Evolutionary conservation across 2,329 filamentous ascomycete genomes (phyloP).

Genomic region (Biscogniauxia mediterranea): DNA sequence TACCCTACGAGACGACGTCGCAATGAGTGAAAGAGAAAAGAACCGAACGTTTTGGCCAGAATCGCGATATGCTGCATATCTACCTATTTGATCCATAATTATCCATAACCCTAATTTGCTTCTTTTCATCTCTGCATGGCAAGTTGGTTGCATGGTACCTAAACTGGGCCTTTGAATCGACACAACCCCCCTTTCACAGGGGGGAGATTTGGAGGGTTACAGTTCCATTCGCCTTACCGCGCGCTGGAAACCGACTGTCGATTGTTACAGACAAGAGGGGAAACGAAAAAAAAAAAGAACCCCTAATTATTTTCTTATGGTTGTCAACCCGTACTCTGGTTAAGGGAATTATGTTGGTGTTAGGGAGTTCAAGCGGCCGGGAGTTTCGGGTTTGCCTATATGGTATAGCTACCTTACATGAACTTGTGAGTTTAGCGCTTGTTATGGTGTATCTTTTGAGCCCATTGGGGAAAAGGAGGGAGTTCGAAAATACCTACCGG

Average conservation of each 20-base stretch:
- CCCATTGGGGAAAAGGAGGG: neutral
- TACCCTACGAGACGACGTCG: conserved; percentile 15
- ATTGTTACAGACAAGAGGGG: neutral
- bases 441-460: neutral
- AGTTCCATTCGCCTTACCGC: conserved; percentile 17
- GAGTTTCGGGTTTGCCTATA: conserved; percentile 6
- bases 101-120: neutral
- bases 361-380: conserved; percentile 15
- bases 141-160: conserved; percentile 14
- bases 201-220: conserved; percentile 2
- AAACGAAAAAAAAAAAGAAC: neutral
- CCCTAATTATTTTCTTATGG: neutral
- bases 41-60: conserved; percentile 1
- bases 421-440: neutral
- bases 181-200: conserved; percentile 3
- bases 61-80: conserved; percentile 3
- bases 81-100: conserved; percentile 7
- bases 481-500: neutral
- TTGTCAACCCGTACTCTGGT: conserved; percentile 13
- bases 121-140: conserved; percentile 15
- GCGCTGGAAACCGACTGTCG: conserved; percentile 10
- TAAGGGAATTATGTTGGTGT: conserved; percentile 13
- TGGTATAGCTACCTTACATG: neutral
- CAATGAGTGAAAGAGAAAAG: conserved; percentile 12
- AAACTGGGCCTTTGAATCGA: conserved; percentile 8